Conservation (phyloP, 75 land plant species). For the Picea sitchensis region DNA sequence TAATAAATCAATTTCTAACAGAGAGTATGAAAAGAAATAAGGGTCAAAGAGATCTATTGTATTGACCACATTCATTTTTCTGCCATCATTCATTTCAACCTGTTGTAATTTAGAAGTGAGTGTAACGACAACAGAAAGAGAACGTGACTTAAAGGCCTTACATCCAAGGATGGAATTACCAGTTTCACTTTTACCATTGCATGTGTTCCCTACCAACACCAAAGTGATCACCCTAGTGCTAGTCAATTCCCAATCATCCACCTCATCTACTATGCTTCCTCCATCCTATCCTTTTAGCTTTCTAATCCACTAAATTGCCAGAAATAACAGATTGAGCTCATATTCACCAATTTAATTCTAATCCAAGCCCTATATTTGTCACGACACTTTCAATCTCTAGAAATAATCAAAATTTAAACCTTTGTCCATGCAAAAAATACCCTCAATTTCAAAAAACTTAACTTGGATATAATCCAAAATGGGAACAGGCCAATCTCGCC, state of each 20-base stretch:
- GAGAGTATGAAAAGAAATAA: too few species aligned
- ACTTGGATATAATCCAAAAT: too few species aligned
- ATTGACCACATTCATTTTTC: slow-evolving; percentile 64
- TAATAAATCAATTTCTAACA: too few species aligned
- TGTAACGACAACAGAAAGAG: slow-evolving; percentile 55
- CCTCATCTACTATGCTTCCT: slow-evolving; percentile 47
- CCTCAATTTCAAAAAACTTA: too few species aligned
- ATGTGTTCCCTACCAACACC: slow-evolving; percentile 75
- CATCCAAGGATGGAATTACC: slow-evolving; percentile 69
- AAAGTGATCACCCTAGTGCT: slow-evolving; percentile 39
- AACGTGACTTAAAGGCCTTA: slow-evolving; percentile 52
- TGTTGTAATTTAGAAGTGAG: slow-evolving; percentile 59
- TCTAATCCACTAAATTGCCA: neutral
- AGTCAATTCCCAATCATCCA: slow-evolving; percentile 55
- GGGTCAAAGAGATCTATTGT: slow-evolving; percentile 15
- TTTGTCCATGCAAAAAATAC: too few species aligned
- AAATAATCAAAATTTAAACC: too few species aligned
- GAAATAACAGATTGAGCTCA: too few species aligned
- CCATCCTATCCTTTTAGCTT: slow-evolving; percentile 20
- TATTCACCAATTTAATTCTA: too few species aligned
- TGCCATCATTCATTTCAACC: slow-evolving; percentile 60
- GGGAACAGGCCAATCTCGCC: too few species aligned
- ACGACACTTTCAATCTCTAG: too few species aligned
- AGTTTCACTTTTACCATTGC: slow-evolving; percentile 89
- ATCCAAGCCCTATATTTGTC: too few species aligned